A percentile compares a stretch with the other conserved stretches of the same genome.
Conservation (phyloP, 2,329 filamentous ascomycete genomes). For the Bipolaris cookei region DNA sequence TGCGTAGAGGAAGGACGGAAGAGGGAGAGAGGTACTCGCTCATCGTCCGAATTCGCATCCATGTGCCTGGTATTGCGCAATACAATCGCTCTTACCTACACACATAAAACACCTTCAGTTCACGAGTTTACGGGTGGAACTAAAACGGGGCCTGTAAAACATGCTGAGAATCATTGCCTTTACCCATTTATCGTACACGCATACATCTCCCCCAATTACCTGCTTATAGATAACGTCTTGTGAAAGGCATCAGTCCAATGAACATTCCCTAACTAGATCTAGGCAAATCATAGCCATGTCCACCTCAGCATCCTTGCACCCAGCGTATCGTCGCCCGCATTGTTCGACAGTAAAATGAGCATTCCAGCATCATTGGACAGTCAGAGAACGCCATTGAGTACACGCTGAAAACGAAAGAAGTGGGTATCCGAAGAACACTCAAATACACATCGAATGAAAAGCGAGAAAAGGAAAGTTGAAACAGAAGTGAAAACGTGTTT, state of each 20-base stretch:
- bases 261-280: neutral
- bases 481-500: neutral
- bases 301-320: conserved; percentile 2
- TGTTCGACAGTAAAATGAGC: conserved; percentile 22
- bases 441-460: conserved; percentile 11
- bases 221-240: neutral
- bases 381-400: conserved; percentile 8
- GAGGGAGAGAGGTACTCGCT: neutral
- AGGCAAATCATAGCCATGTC: conserved; percentile 5
- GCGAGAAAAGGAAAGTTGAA: neutral
- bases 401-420: conserved; percentile 13
- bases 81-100: neutral
- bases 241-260: neutral
- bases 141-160: neutral
- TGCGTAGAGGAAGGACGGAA: neutral
- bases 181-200: conserved; percentile 4
- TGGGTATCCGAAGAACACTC: conserved; percentile 11
- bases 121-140: neutral
- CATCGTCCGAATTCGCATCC: neutral
- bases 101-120: neutral
- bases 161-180: neutral
- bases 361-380: conserved; percentile 31
- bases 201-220: conserved; percentile 1
- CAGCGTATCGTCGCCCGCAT: conserved; percentile 7
- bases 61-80: neutral